Evolutionary conservation across 495 filamentous ascomycete genomes (phyloP).

Genomic region (Hypoxylon rickii): DNA sequence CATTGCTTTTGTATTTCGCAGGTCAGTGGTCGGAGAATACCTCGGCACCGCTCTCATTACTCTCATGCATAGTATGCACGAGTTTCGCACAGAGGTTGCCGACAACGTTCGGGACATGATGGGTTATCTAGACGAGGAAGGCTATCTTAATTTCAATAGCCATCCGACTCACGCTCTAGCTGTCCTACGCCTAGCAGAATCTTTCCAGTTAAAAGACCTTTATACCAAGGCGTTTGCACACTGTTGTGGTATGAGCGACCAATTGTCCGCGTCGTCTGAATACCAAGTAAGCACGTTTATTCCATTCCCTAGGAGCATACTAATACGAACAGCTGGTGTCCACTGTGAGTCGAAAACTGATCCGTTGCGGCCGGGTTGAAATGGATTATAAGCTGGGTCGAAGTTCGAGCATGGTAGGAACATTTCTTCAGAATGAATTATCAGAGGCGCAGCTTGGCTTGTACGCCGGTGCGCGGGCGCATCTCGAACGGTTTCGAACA

Average conservation of each 20-base stretch:
- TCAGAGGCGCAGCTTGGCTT: constrained; percentile 60
- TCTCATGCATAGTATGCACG: constrained; percentile 61
- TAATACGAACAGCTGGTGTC: constrained; percentile 54
- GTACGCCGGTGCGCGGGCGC: constrained; percentile 53
- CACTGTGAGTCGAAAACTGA: constrained; percentile 58
- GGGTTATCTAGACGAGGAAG: constrained; percentile 60
- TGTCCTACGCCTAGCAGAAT: constrained; percentile 64
- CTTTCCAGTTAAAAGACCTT: constrained; percentile 56
- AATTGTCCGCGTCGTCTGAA: constrained; percentile 53
- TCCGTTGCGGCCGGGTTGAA: constrained; percentile 62
- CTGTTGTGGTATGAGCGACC: constrained; percentile 68
- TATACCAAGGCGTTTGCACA: constrained; percentile 70
- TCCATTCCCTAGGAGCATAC: background rate
- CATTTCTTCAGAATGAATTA: constrained; percentile 66
- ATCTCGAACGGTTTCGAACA: constrained; percentile 66
- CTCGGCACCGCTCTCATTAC: constrained; percentile 61
- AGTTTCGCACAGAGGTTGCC: constrained; percentile 51
- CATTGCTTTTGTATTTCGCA: constrained; percentile 65
- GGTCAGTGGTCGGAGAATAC: constrained; percentile 62
- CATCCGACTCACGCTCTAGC: constrained; percentile 64
- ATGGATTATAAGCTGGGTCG: constrained; percentile 63
- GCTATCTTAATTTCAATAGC: constrained; percentile 64
- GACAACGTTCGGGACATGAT: constrained; percentile 59
- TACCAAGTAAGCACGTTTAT: constrained; percentile 54
- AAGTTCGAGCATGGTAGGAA: constrained; percentile 52